Evolutionary conservation across 495 filamentous ascomycete genomes (phyloP).

Genomic region (Lichina pygmaea): DNA sequence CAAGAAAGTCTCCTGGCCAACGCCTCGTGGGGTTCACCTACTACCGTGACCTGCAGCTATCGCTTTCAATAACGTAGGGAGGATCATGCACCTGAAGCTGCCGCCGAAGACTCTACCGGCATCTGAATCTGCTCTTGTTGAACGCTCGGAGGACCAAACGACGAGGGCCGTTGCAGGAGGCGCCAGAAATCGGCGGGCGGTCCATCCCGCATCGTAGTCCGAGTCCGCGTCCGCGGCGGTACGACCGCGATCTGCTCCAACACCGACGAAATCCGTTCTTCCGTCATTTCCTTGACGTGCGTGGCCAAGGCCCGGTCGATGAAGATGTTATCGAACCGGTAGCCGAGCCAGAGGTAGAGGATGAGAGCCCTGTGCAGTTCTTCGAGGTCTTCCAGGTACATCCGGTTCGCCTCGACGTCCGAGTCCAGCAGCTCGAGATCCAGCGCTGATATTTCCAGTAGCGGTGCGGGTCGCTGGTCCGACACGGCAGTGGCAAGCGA

Average conservation of each 20-base stretch:
- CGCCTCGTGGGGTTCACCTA: too few species aligned
- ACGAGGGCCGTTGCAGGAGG: too few species aligned
- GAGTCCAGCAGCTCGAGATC: conserved; percentile 41
- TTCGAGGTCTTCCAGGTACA: conserved; percentile 41
- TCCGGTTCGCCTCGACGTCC: conserved; percentile 14
- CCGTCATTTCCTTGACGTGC: conserved; percentile 54
- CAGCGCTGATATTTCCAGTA: conserved; percentile 34
- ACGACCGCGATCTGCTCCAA: conserved; percentile 19
- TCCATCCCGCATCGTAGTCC: too few species aligned
- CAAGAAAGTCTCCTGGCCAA: too few species aligned
- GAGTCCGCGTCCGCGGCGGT: too few species aligned
- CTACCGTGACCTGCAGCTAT: too few species aligned
- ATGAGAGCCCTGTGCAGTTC: conserved; percentile 54
- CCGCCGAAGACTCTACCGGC: too few species aligned
- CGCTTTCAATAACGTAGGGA: too few species aligned
- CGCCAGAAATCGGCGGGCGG: too few species aligned
- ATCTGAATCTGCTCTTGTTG: too few species aligned
- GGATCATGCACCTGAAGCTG: too few species aligned
- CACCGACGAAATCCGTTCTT: conserved; percentile 44
- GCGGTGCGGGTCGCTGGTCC: conserved; percentile 27
- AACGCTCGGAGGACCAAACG: too few species aligned
- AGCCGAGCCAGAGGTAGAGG: conserved; percentile 68
- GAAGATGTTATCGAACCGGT: conserved; percentile 50
- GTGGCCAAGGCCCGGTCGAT: conserved; percentile 46
- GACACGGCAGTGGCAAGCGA: conserved; percentile 43